A percentile compares a stretch with the other conserved stretches of the same genome.
phyloP scores from a whole-genome alignment of 495 filamentous ascomycete species.

The Durotheca rogersii region DNA sequence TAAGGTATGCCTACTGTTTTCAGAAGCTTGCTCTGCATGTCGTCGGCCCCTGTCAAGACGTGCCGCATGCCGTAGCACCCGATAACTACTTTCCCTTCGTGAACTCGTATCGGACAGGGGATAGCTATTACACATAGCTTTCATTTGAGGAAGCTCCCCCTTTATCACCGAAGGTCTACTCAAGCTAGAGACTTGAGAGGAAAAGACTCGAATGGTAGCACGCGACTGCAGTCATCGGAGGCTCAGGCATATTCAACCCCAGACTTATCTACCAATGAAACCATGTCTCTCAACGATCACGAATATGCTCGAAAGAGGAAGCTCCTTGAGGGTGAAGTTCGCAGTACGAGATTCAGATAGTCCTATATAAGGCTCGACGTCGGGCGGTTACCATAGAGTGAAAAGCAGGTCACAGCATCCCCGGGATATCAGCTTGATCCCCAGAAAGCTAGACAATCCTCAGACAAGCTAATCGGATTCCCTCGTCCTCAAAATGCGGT shows the following conservation, averaged over 20 bases:
- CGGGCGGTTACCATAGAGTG: constrained; percentile 1
- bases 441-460: background rate
- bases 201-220: constrained; percentile 15
- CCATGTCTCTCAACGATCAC: constrained; percentile 16
- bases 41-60: constrained; percentile 24
- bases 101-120: constrained; percentile 29
- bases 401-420: constrained; percentile 12
- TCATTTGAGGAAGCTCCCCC: constrained; percentile 8
- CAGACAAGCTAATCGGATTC: constrained; percentile 10
- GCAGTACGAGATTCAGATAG: background rate
- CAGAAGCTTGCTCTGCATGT: constrained; percentile 20
- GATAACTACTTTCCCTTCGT: constrained; percentile 31
- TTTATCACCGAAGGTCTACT: constrained; percentile 16
- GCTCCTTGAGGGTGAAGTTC: constrained; percentile 11
- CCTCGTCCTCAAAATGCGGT: constrained; percentile 32
- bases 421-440: constrained; percentile 11
- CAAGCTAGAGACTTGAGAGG: constrained; percentile 1
- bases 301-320: constrained; percentile 34
- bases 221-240: constrained; percentile 23
- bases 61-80: constrained; percentile 15
- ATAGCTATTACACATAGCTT: constrained; percentile 15
- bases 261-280: constrained; percentile 20
- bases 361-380: constrained; percentile 28
- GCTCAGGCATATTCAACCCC: constrained; percentile 9
- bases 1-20: constrained; percentile 16